Conservation (phyloP, 1,284 basidiomycete genomes). For the Fomitopsis pinicola region DNA sequence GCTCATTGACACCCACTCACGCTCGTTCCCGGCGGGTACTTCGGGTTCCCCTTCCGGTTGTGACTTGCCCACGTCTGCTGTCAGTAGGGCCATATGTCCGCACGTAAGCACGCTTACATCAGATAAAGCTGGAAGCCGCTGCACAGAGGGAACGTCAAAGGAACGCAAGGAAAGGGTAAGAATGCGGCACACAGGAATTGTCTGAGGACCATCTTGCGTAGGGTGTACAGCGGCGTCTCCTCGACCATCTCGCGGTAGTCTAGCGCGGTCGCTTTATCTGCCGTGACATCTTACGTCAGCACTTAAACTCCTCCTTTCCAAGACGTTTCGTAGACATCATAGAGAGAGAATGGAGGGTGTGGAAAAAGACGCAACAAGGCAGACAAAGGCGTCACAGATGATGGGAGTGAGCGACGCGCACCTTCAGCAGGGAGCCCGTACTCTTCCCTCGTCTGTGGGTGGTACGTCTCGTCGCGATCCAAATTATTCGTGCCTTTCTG, state of each 20-base stretch:
- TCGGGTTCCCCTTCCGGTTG: slow-evolving; percentile 33
- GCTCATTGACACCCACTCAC: slow-evolving; percentile 13
- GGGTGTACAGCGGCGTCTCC: slow-evolving; percentile 56
- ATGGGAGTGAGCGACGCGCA: not conserved
- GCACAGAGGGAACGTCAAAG: slow-evolving; percentile 17
- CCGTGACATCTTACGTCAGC: too few species aligned
- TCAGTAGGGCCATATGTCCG: slow-evolving; percentile 21
- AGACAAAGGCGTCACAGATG: too few species aligned
- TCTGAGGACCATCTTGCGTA: slow-evolving; percentile 49
- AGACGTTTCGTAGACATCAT: too few species aligned
- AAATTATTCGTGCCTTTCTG: slow-evolving; percentile 31
- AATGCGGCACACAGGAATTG: slow-evolving; percentile 34
- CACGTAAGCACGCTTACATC: slow-evolving; percentile 19
- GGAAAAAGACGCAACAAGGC: too few species aligned
- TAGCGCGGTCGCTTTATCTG: slow-evolving; percentile 20
- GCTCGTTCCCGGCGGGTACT: slow-evolving; percentile 30
- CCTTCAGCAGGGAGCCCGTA: slow-evolving; percentile 27
- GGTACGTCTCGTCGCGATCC: slow-evolving; percentile 32
- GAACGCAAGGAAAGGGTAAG: slow-evolving; percentile 4
- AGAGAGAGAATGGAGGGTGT: too few species aligned
- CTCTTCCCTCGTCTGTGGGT: slow-evolving; percentile 27
- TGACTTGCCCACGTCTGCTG: slow-evolving; percentile 31
- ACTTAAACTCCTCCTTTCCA: too few species aligned
- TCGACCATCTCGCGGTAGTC: slow-evolving; percentile 33
- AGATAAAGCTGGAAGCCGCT: slow-evolving; percentile 35